Evolutionary conservation across 2,329 filamentous ascomycete species (phyloP).

Genomic region (Arthrobotrys sinensis): DNA sequence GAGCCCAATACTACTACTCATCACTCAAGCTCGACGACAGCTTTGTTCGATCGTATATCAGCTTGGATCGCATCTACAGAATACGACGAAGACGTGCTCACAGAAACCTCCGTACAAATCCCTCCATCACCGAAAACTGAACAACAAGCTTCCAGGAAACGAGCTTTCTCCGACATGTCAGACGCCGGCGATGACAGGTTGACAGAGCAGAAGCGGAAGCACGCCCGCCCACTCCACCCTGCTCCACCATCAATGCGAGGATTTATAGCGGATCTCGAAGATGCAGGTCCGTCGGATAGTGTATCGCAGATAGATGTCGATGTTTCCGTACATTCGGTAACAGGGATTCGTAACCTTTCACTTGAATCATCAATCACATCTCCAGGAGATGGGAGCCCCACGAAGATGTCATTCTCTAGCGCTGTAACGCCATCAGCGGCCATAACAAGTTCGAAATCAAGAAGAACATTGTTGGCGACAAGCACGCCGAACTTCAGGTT

Average conservation of each 20-base stretch:
- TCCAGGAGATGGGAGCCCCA: neutral
- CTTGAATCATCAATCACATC: neutral
- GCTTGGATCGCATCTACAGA: neutral
- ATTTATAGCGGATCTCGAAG: neutral
- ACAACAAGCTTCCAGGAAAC: neutral
- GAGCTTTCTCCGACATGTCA: constrained; percentile 1
- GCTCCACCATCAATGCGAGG: neutral
- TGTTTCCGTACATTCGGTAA: neutral
- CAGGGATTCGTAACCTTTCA: neutral
- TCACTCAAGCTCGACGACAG: neutral
- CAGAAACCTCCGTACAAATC: neutral
- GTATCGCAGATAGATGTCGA: constrained; percentile 4
- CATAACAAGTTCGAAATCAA: neutral
- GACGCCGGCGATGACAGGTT: constrained; percentile 8
- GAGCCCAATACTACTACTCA: neutral
- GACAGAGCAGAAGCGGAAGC: neutral
- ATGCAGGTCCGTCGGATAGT: constrained; percentile 1
- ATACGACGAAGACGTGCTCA: neutral
- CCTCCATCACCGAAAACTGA: neutral
- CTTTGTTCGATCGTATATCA: neutral
- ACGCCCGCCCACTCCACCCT: neutral
- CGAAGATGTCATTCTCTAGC: neutral
- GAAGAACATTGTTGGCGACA: no score
- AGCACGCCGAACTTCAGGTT: no score
- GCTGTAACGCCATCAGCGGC: neutral